Evolutionary conservation across 345 rosid species (phyloP), one percentile per base, ranked within the genome.

Genomic region (Pelargonium nanum): DNA sequence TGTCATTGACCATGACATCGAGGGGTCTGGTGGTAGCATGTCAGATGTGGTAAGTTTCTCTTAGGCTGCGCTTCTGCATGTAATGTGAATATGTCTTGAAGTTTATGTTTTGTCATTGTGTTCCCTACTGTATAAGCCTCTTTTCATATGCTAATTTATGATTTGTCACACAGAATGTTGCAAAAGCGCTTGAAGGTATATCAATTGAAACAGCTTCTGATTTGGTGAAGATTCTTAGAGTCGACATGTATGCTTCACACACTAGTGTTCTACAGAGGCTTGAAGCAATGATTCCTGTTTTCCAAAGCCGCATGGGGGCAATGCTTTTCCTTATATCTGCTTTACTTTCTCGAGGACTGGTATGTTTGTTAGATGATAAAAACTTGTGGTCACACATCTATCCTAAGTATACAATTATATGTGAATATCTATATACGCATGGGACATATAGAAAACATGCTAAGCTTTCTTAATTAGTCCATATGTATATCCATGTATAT

Each of bases 331-430:
- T 94, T 59, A 80, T 94, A 70, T 94, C 99, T 52, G 95, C 97
- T 19, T 76, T 94, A 61, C 88, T 94, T 57, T 90, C 99, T 67
- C 87, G 93, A 64, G 97, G 92, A 87, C 77, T 94, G 96, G 99
- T 93, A 87, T 68, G 87, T 17, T 40, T 40, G 15, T 10, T 40
- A 40, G 48, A 40, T 8, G 9, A 17, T 40, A 17, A 40, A 40
- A 40, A 40, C 48, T 12, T 30, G 10, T 40, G 48, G 48, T 40
- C 48, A 40, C n/a, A n/a, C n/a, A n/a, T n/a, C n/a, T n/a, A n/a
- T n/a, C n/a, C n/a, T n/a, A n/a, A n/a, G n/a, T n/a, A n/a, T n/a
- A n/a, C n/a, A n/a, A n/a, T n/a, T n/a, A n/a, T n/a, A n/a, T n/a
- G n/a, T n/a, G n/a, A n/a, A n/a, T n/a, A n/a, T n/a, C n/a, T n/a